Evolutionary conservation across 306 rosid species (phyloP).

Genomic region (Begonia fuchsioides): DNA sequence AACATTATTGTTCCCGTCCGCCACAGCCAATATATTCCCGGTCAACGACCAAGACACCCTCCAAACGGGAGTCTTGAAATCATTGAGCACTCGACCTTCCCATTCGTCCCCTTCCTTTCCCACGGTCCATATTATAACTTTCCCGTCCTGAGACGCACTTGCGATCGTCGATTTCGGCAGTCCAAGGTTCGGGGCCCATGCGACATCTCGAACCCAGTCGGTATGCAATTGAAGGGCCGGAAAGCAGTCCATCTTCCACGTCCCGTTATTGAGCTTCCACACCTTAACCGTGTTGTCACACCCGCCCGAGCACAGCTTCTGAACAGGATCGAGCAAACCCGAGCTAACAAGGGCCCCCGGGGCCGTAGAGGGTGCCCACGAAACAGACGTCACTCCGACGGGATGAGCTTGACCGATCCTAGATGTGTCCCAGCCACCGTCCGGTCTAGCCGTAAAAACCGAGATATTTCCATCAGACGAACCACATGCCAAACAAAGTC

Average conservation of each 20-base stretch:
- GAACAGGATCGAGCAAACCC: slow-evolving; percentile 68
- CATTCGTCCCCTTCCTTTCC: slow-evolving; percentile 73
- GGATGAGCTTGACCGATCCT: slow-evolving; percentile 75
- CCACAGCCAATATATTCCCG: slow-evolving; percentile 73
- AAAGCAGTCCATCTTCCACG: slow-evolving; percentile 80
- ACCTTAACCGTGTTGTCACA: slow-evolving; percentile 78
- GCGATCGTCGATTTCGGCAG: slow-evolving; percentile 78
- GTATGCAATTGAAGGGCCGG: slow-evolving; percentile 75
- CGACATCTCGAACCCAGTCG: slow-evolving; percentile 85
- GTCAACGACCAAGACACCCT: slow-evolving; percentile 87
- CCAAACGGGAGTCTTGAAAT: slow-evolving; percentile 67
- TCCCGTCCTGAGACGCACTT: slow-evolving; percentile 74
- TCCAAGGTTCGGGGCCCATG: slow-evolving; percentile 90
- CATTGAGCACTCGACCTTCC: slow-evolving; percentile 63
- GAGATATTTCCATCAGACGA: slow-evolving; percentile 84
- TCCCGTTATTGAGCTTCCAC: slow-evolving; percentile 55
- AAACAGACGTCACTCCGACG: slow-evolving; percentile 76
- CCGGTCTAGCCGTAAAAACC: slow-evolving; percentile 50
- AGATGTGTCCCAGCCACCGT: slow-evolving; percentile 70
- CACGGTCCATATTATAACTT: slow-evolving; percentile 67
- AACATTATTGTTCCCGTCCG: slow-evolving; percentile 72
- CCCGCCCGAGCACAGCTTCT: slow-evolving; percentile 78
- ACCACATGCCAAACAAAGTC: slow-evolving; percentile 73
- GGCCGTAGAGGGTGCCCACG: slow-evolving; percentile 81
- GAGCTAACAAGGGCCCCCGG: slow-evolving; percentile 71